Evolutionary conservation across 164 flowering plant species (phyloP), one percentile per base, ranked within the genome.

Genomic region (Vitis vinifera): DNA sequence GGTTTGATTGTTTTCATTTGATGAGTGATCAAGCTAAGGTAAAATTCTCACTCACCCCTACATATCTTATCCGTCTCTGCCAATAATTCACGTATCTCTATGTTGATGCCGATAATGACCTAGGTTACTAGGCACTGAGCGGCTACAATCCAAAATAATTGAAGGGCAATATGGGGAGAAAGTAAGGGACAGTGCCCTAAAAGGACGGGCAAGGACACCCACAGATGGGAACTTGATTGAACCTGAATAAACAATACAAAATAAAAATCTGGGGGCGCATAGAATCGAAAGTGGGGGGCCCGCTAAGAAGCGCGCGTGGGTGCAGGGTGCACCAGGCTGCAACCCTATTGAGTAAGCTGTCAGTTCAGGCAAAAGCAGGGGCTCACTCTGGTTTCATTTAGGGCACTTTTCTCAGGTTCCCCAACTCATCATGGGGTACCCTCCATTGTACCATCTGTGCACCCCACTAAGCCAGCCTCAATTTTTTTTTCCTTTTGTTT

Each of bases 211-310:
- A 19, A 52, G 69, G 73, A 75, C 68, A 10, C 29, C 75, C 78
- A 73, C 73, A 74, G 72, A 73, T 51, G 81, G 82, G 72, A 55
- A 73, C 77, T 74, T 48, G 77, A 73, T 70, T 70, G 73, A 72
- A 80, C 75, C 62, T 70, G 73, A 47, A 9, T 16, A 51, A 49
- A 30, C 70, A 65, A 3, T 48, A 50, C 56, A 50, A 75, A 49
- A 73, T 70, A 78, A 67, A 37, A 37, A 37, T 37, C 44, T 37
- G 70, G 57, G 49, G 70, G 75, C 68, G 73, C 73, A 68, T 23
- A 68, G 71, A 74, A 65, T 71, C 68, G 58, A 53, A 10, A 10
- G 60, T 72, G 69, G 76, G 71, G 37, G 56, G 74, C 67, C 29
- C 16, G 66, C 66, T 70, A 70, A 70, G 69, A 15, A 52, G 63